These are phyloP conservation scores for Hyphopichia wangnamkhiaoensis DNA, from an alignment of 1,139 yeast species.

Conservation along the genomic window DNA sequence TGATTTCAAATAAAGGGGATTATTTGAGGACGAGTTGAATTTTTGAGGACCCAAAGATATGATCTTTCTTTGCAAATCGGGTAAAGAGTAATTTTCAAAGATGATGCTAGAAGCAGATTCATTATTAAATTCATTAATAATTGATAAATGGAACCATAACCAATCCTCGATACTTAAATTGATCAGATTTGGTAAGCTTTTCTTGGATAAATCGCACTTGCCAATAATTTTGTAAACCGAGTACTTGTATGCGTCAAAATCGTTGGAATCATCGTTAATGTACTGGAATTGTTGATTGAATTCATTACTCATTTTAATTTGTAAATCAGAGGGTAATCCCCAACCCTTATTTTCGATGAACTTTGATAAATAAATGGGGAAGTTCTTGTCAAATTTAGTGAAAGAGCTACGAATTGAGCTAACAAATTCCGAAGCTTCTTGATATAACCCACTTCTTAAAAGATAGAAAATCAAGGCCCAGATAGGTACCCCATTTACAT, in stretches of 20 bases:
- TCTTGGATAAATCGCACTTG: slow-evolving; percentile 79
- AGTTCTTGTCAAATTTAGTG: slow-evolving; percentile 81
- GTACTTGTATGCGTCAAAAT: slow-evolving; percentile 83
- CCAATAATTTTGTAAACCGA: slow-evolving; percentile 92
- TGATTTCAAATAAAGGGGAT: slow-evolving; percentile 77
- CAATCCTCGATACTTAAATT: slow-evolving; percentile 90
- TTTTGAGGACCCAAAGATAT: slow-evolving; percentile 72
- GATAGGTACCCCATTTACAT: slow-evolving; percentile 78
- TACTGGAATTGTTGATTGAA: slow-evolving; percentile 84
- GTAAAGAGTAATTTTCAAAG: slow-evolving; percentile 71
- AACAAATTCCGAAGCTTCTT: slow-evolving; percentile 65
- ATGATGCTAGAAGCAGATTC: slow-evolving; percentile 47
- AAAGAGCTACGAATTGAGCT: slow-evolving; percentile 49
- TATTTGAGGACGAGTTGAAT: slow-evolving; percentile 64
- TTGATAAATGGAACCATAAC: slow-evolving; percentile 90
- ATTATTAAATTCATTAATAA: slow-evolving; percentile 57
- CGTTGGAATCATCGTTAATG: slow-evolving; percentile 49
- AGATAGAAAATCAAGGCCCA: slow-evolving; percentile 91
- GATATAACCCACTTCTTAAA: slow-evolving; percentile 76
- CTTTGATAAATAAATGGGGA: slow-evolving; percentile 76
- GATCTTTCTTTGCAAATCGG: slow-evolving; percentile 73
- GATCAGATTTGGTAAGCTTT: slow-evolving; percentile 69
- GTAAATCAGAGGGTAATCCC: slow-evolving; percentile 62
- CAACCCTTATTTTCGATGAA: slow-evolving; percentile 60
- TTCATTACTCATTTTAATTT: slow-evolving; percentile 73